A percentile compares a stretch with the other conserved stretches of the same genome.
Conservation (phyloP, 345 rosid species). For the Eucalyptus tenuipes region DNA sequence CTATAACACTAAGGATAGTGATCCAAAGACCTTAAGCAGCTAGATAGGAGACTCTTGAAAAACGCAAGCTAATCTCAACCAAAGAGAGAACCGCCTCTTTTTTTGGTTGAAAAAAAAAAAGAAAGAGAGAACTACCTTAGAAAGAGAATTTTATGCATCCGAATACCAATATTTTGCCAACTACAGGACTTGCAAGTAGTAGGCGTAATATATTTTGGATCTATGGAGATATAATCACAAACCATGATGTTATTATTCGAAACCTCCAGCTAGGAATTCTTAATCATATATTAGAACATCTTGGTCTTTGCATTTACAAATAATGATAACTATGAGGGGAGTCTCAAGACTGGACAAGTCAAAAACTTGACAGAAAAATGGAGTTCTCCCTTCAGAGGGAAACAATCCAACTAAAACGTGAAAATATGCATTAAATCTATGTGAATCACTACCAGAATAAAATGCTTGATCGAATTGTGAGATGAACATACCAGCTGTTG, state of each 20-base stretch:
- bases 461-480: background rate
- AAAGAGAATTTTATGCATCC: background rate
- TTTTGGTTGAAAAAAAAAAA: too few relatives aligned
- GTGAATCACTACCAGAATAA: background rate
- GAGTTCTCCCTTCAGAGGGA: background rate
- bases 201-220: accelerated
- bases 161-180: background rate
- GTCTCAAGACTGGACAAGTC: background rate
- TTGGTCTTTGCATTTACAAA: background rate
- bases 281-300: accelerated
- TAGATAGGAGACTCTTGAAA: background rate
- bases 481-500: constrained; percentile 70
- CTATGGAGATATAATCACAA: background rate
- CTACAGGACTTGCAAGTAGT: background rate
- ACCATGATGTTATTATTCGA: background rate
- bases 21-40: background rate
- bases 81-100: background rate
- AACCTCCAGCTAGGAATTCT: background rate
- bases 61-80: background rate
- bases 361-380: background rate
- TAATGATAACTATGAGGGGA: background rate
- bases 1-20: background rate
- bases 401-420: background rate
- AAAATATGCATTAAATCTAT: background rate
- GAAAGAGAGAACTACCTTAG: background rate